phyloP scores from a whole-genome alignment of 208 protist species.

The Crithidia thermophila region DNA sequence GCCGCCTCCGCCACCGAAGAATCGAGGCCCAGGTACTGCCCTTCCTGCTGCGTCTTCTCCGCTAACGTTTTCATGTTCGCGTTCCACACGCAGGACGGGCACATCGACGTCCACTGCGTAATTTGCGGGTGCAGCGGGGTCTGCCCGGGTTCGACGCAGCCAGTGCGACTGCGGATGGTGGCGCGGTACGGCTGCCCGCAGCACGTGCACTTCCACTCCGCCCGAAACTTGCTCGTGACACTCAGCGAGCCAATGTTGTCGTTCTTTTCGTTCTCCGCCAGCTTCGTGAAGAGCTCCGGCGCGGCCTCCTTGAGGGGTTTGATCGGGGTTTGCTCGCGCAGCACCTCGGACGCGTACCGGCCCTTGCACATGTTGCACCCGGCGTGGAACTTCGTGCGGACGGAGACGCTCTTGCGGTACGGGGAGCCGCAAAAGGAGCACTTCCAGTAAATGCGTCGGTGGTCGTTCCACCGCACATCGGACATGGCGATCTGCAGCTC shows the following conservation, averaged over 20 bases:
- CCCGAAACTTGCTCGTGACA: conserved; percentile 73
- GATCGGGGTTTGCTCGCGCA: conserved; percentile 47
- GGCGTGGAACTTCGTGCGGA: conserved; percentile 83
- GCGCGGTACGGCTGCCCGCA: conserved; percentile 68
- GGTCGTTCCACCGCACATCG: conserved; percentile 88
- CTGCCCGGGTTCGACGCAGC: conserved; percentile 66
- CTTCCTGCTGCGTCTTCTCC: conserved; percentile 34
- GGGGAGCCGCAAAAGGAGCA: conserved; percentile 77
- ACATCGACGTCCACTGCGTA: conserved; percentile 54
- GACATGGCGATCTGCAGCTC: conserved; percentile 70
- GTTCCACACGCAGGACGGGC: conserved; percentile 67
- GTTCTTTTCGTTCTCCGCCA: conserved; percentile 49
- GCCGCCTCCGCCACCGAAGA: conserved; percentile 17
- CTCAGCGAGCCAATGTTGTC: conserved; percentile 58
- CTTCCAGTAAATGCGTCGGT: conserved; percentile 84
- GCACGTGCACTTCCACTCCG: conserved; percentile 69
- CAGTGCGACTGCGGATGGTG: conserved; percentile 78
- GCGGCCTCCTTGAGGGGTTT: conserved; percentile 28
- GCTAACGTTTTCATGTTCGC: conserved; percentile 56
- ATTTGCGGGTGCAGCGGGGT: conserved; percentile 59
- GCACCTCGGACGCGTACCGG: conserved; percentile 73
- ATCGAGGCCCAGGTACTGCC: conserved; percentile 72
- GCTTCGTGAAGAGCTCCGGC: conserved; percentile 52
- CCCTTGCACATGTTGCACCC: conserved; percentile 79
- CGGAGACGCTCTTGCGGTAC: conserved; percentile 84